phyloP scores from a whole-genome alignment of 1,284 basidiomycete genomes.

The Microstroma glucosiphilum region DNA sequence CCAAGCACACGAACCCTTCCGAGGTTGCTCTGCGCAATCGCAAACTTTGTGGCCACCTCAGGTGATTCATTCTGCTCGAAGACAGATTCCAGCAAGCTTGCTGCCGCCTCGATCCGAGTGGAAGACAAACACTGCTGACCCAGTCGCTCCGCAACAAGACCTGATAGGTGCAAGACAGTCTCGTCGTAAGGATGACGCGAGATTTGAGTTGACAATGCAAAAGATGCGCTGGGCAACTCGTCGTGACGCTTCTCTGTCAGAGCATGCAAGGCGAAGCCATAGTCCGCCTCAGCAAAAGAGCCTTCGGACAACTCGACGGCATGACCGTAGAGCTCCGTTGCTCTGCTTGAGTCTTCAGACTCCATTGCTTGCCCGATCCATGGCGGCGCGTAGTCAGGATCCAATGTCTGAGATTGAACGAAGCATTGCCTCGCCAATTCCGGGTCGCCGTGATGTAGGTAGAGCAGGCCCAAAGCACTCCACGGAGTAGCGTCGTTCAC shows the following conservation, averaged over 20 bases:
- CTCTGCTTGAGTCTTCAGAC: conserved; percentile 64
- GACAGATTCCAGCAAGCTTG: conserved; percentile 68
- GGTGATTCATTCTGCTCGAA: conserved; percentile 83
- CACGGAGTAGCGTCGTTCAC: conserved; percentile 61
- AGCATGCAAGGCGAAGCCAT: conserved; percentile 61
- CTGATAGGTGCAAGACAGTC: conserved; percentile 74
- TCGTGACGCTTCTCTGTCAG: too few relatives aligned
- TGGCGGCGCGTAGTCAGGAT: conserved; percentile 81
- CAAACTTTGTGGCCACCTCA: conserved; percentile 69
- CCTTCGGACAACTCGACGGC: conserved; percentile 67
- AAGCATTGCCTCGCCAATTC: conserved; percentile 83
- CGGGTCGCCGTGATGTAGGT: conserved; percentile 71
- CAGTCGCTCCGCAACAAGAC: conserved; percentile 76
- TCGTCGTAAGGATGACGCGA: conserved; percentile 65
- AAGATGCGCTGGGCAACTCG: conserved; percentile 57
- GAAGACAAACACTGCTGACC: conserved; percentile 65
- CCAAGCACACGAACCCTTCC: conserved; percentile 68
- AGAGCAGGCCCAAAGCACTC: conserved; percentile 85
- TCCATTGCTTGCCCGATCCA: conserved; percentile 91
- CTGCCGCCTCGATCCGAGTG: conserved; percentile 62
- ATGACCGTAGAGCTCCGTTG: conserved; percentile 72
- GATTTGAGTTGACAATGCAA: conserved; percentile 71
- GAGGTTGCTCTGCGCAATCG: conserved; percentile 73
- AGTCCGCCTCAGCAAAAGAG: conserved; percentile 69
- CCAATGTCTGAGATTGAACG: conserved; percentile 77